Evolutionary conservation across 2,329 filamentous ascomycete species (phyloP).

Genomic region (Pseudophaeomoniella oleicola): DNA sequence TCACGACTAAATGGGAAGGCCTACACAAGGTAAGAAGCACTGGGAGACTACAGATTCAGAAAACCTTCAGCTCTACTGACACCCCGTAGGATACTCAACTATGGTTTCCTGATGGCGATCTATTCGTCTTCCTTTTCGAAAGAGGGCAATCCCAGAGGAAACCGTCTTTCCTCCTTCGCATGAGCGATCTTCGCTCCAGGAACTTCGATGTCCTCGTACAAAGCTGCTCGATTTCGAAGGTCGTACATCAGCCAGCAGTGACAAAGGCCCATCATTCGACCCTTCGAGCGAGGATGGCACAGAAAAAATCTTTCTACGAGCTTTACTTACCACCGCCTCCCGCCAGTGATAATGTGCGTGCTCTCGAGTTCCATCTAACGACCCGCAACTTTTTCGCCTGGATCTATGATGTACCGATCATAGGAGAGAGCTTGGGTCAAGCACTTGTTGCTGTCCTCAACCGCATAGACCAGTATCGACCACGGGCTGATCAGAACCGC

Average conservation of each 20-base stretch:
- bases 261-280: conserved; percentile 9
- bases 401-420: conserved; percentile 12
- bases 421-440: conserved; percentile 38
- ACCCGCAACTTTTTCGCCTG: conserved; percentile 14
- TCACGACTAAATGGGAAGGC: neutral
- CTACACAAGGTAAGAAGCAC: neutral
- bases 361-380: conserved; percentile 11
- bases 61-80: no score
- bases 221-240: conserved; percentile 9
- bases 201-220: conserved; percentile 9
- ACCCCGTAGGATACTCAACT: conserved; percentile 11
- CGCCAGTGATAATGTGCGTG: conserved; percentile 7
- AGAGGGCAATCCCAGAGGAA: conserved; percentile 13
- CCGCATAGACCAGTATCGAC: conserved; percentile 49
- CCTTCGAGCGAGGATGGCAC: conserved; percentile 6
- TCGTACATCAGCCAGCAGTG: conserved; percentile 6
- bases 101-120: conserved; percentile 12
- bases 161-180: conserved; percentile 11
- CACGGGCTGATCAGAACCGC: conserved; percentile 39
- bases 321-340: conserved; percentile 12
- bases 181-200: conserved; percentile 7
- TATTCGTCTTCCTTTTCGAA: conserved; percentile 12
- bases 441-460: conserved; percentile 51
- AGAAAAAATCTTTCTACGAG: conserved; percentile 7
- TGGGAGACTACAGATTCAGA: no score